Evolutionary conservation across 345 rosid species (phyloP), one percentile per base, ranked within the genome.

Genomic region (Adansonia digitata): DNA sequence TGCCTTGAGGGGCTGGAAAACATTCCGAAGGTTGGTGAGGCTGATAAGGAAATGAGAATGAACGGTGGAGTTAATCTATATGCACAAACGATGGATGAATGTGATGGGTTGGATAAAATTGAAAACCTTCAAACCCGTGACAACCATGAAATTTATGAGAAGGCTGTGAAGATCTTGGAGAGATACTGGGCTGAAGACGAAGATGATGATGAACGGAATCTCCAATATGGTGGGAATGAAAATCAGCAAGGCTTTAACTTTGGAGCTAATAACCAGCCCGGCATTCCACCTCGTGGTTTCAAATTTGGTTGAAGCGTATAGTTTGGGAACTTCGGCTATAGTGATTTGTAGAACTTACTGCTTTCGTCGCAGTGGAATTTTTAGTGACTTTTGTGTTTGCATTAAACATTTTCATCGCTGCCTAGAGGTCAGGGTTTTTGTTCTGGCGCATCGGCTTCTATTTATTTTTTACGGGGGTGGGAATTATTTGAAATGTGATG

Each of bases 21-120:
- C n/a, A n/a, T n/a, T n/a, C 85, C 90, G 75, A 92, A 88, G 88
- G 87, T 85, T 45, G 89, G 97, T 61, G 97, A 92, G 81, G 86
- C 90, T 29, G 93, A 90, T 80, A 90, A 85, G 81, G 92, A 90
- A 48, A 75, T 77, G 85, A 91, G 94, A 75, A 52, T 80, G 78
- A 87, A 84, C 26, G 76, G 57, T 27, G 85, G 89, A 49, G 73
- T 92, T 29, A 90, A 90, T 82, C 76, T 87, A 3, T 90, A 82
- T 51, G 91, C 90, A 7, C 90, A 87, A 57, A 75, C 87, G 84
- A 80, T 92, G 18, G 94, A 92, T 76, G 97, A 92, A 22, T 84
- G 89, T 7, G 97, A 88, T 0, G 94, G 97, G 17, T 74, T 85
- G 52, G 97, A 88, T 77, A 92, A 92, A 79, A 73, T 92, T 17